Evolutionary conservation across 805 yeast species (phyloP), one percentile per base, ranked within the genome.

Genomic region (Metschnikowia kunwiensis): DNA sequence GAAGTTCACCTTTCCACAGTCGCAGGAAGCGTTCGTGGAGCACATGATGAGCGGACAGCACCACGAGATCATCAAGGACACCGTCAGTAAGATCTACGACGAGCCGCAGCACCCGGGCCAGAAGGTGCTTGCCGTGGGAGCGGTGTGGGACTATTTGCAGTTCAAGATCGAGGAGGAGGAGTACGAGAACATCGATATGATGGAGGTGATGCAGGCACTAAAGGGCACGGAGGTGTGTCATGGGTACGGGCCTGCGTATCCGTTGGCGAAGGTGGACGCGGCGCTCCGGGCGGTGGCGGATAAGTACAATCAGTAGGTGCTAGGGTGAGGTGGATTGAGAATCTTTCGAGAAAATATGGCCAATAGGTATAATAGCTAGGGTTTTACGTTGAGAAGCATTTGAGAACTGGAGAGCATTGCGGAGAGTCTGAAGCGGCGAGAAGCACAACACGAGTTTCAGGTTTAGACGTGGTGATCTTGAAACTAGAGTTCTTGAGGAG

Each of bases 61-160:
- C 41, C 37, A 40, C 5, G 36, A 54, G 19, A 36, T 51, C 15
- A 45, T 44, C 8, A 17, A 17, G 10, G 33, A 34, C 2, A 44
- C 40, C 25, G 43, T 58, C n/a, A 53, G 58, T 36, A 59, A 51
- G 34, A 60, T 63, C 11, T 68, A 68, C 41, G 61, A 57, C 24
- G 47, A 55, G 9, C 68, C 69, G 6, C 61, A 58, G 20, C 47
- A 60, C 26, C 64, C 63, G 9, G 74, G 75, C 2, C 57, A 61
- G 20, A 72, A 74, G 50, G 66, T 84, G 27, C 61, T 86, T 42
- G 86, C 88, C 0, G 65, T 85, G 0, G 78, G 85, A 13, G 93
- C 91, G 2, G 80, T 85, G 2, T 87, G 95, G 95, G 91, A 86
- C 55, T 82, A 82, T 54, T 58, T 87, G 30, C 65, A 58, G 39